Conservation (phyloP, 202 grass and related monocot species). For the Tripidium arundinaceum region DNA sequence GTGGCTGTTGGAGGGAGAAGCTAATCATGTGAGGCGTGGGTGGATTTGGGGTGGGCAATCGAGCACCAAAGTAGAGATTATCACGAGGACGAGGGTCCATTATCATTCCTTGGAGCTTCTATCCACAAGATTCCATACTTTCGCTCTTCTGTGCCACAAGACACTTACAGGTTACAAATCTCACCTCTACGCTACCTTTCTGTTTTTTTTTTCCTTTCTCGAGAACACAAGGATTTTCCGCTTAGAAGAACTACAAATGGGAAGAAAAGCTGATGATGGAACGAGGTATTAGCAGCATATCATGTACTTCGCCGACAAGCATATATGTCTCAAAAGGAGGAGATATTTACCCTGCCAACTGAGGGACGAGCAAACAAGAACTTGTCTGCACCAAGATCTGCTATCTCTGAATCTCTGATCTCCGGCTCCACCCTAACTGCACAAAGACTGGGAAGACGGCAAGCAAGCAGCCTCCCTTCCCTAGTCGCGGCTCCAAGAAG, state of each 20-base stretch:
- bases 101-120: background rate
- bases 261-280: background rate
- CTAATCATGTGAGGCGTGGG: background rate
- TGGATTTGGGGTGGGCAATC: conserved; percentile 3
- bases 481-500: background rate
- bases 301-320: background rate
- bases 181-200: background rate
- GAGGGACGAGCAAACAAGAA: background rate
- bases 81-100: conserved; percentile 15
- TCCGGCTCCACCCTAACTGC: background rate
- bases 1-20: conserved; percentile 29
- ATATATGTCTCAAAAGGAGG: background rate
- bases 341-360: background rate
- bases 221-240: background rate
- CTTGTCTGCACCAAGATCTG: background rate
- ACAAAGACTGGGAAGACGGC: background rate
- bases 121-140: background rate
- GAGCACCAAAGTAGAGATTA: conserved; percentile 21
- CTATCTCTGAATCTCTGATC: background rate
- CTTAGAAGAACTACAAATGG: conserved; percentile 4
- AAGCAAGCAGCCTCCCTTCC: too few species aligned
- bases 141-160: background rate
- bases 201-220: background rate
- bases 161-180: background rate
- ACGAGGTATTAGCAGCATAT: background rate